Percentiles rank a stretch among this genome's conserved stretches.
Conservation (phyloP, 2,329 filamentous ascomycete genomes). For the Diplocarpon rosae region DNA sequence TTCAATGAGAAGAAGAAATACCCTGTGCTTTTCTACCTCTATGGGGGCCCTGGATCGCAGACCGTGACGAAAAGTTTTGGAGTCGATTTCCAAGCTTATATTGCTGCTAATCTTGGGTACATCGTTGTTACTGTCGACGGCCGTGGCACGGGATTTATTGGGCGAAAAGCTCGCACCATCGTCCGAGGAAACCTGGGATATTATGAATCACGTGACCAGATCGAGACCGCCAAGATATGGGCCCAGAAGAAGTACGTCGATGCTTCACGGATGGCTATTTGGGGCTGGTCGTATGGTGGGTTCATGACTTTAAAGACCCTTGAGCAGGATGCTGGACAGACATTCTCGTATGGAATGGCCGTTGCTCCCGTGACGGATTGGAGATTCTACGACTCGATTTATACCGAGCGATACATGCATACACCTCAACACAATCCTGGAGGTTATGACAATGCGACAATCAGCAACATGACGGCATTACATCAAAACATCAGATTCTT, state of each 20-base stretch:
- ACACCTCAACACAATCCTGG: conserved; percentile 70
- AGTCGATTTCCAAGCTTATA: conserved; percentile 83
- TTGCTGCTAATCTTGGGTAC: conserved; percentile 79
- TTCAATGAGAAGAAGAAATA: conserved; percentile 79
- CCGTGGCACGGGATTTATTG: conserved; percentile 82
- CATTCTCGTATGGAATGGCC: conserved; percentile 94
- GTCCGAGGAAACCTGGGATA: conserved; percentile 76
- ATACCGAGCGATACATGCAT: conserved; percentile 96
- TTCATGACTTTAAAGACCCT: conserved; percentile 93
- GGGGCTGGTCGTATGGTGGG: conserved; percentile 97
- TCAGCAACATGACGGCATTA: conserved; percentile 65
- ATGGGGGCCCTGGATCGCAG: conserved; percentile 91
- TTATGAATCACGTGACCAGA: conserved; percentile 83
- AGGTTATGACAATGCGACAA: conserved; percentile 67
- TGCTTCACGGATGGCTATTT: conserved; percentile 72
- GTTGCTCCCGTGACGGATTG: conserved; percentile 98
- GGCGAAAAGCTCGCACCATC: conserved; percentile 70
- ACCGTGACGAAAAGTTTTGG: conserved; percentile 68
- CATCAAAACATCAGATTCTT: conserved; percentile 74
- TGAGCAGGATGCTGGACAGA: conserved; percentile 77
- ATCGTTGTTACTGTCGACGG: conserved; percentile 92
- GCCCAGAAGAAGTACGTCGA: conserved; percentile 76
- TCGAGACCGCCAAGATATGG: conserved; percentile 79
- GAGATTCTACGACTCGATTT: conserved; percentile 89
- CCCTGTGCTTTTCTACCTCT: conserved; percentile 88